Evolutionary conservation across 2,329 filamentous ascomycete genomes (phyloP).

Genomic region (Colletotrichum sp.): DNA sequence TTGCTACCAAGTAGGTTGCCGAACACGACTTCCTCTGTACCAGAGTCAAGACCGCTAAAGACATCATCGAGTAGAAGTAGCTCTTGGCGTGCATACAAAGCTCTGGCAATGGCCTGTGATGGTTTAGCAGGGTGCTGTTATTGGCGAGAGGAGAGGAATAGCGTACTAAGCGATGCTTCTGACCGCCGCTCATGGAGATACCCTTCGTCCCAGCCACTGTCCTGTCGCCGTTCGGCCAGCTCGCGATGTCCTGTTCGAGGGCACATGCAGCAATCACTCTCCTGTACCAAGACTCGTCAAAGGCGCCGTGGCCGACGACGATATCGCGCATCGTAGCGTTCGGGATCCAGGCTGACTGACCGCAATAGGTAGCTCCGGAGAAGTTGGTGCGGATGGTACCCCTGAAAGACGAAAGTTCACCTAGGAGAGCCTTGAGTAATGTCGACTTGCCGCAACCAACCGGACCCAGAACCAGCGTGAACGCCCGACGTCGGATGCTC

Average conservation of each 20-base stretch:
- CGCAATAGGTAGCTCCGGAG: constrained; percentile 29
- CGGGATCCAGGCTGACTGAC: constrained; percentile 29
- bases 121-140: not conserved
- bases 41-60: constrained; percentile 34
- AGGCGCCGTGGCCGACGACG: constrained; percentile 31
- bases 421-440: constrained; percentile 33
- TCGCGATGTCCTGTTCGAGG: constrained; percentile 31
- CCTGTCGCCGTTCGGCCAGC: constrained; percentile 34
- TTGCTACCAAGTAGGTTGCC: constrained; percentile 26
- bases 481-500: not conserved
- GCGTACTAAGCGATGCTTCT: constrained; percentile 34
- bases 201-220: constrained; percentile 40
- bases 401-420: constrained; percentile 26
- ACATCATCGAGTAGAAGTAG: constrained; percentile 34
- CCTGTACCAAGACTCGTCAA: constrained; percentile 34
- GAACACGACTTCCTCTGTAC: constrained; percentile 29
- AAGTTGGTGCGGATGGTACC: constrained; percentile 20
- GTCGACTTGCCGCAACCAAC: constrained; percentile 42
- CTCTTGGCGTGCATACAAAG: constrained; percentile 30
- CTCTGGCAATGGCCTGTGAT: constrained; percentile 29
- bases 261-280: constrained; percentile 38
- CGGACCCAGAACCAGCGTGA: constrained; percentile 35
- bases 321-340: constrained; percentile 37
- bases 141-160: rapidly evolving
- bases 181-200: constrained; percentile 41